Evolutionary conservation across 495 filamentous ascomycete genomes (phyloP).

Genomic region (Copromyces sp.): DNA sequence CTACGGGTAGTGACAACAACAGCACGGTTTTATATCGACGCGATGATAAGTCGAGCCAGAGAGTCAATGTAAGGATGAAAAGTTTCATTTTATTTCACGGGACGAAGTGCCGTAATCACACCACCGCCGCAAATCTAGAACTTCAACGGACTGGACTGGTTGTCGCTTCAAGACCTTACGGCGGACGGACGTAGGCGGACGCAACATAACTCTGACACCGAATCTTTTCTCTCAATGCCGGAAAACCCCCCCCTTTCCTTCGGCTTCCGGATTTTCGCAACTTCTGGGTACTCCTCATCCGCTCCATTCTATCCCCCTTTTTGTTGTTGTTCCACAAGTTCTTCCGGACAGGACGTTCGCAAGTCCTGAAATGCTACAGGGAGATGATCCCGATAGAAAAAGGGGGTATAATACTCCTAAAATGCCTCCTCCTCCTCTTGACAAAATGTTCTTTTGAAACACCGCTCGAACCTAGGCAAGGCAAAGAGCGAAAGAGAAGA

Average conservation of each 20-base stretch:
- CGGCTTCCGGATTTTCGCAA: too few relatives aligned
- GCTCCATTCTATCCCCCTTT: background rate
- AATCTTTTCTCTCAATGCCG: background rate
- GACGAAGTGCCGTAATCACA: background rate
- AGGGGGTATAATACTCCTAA: conserved; percentile 13
- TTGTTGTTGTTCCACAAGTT: background rate
- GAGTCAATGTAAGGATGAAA: background rate
- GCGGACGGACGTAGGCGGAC: background rate
- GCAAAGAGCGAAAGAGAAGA: background rate
- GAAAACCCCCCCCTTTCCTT: background rate
- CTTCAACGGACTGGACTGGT: background rate
- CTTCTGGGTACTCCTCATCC: too few relatives aligned
- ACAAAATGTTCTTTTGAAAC: background rate
- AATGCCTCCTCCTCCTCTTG: conserved; percentile 3
- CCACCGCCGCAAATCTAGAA: background rate
- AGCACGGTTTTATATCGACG: background rate
- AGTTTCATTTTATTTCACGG: background rate
- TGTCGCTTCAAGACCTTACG: background rate
- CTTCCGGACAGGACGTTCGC: too few relatives aligned
- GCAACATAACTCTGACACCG: background rate
- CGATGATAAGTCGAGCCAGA: background rate
- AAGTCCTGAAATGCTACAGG: background rate
- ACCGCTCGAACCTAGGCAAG: background rate
- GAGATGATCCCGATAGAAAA: conserved; percentile 1
- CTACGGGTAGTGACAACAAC: background rate